Evolutionary conservation across 805 yeast genomes (phyloP).

Genomic region (Candida insectalens): DNA sequence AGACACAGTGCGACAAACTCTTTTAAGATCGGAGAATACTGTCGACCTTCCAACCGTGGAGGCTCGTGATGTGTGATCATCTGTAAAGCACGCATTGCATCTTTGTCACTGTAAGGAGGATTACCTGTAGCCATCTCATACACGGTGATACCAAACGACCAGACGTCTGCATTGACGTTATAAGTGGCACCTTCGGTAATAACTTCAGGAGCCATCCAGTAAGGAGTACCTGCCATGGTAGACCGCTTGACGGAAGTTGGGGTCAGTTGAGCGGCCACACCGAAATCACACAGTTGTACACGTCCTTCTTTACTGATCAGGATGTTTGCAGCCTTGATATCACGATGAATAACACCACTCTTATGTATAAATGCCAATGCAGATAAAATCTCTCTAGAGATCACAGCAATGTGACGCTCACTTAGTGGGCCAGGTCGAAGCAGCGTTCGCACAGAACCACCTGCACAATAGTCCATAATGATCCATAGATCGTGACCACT

Average conservation of each 20-base stretch:
- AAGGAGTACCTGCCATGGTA: conserved; percentile 93
- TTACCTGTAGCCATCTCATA: conserved; percentile 95
- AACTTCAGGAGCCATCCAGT: conserved; percentile 99
- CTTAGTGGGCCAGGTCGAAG: conserved; percentile 82
- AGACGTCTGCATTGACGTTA: conserved; percentile 88
- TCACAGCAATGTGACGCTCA: conserved; percentile 75
- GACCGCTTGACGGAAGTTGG: conserved; percentile 69
- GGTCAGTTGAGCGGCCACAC: conserved; percentile 92
- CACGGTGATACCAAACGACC: conserved; percentile 94
- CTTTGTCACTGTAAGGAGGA: conserved; percentile 95
- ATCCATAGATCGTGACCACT: conserved; percentile 93
- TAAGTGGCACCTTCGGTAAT: conserved; percentile 83
- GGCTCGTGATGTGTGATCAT: conserved; percentile 89
- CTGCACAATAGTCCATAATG: conserved; percentile 95
- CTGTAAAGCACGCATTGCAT: conserved; percentile 91
- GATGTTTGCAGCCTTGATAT: conserved; percentile 93
- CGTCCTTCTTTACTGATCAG: conserved; percentile 75
- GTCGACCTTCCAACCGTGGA: conserved; percentile 87
- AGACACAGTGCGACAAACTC: conserved; percentile 87
- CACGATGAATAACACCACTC: conserved; percentile 91
- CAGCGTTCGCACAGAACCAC: conserved; percentile 85
- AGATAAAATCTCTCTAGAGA: conserved; percentile 68
- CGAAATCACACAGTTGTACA: conserved; percentile 92
- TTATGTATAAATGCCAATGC: conserved; percentile 79
- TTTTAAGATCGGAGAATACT: conserved; percentile 64